phyloP scores from a whole-genome alignment of 2,329 filamentous ascomycete species.

The Trichophyton benhamiae region DNA sequence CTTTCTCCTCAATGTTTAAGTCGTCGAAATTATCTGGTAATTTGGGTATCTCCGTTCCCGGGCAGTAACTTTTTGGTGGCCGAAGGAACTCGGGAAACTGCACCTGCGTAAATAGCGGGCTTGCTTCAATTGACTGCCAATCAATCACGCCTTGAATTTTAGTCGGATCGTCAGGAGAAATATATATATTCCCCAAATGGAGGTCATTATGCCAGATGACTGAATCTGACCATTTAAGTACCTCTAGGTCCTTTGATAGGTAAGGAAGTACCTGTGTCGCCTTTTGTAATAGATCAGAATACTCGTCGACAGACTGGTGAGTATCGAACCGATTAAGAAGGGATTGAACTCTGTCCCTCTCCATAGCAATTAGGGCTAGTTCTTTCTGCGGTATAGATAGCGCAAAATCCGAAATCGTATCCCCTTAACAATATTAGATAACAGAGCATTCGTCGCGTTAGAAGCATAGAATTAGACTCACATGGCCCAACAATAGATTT shows the following conservation, averaged over 20 bases:
- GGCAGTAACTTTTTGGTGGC: conserved; percentile 19
- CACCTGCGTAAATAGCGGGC: conserved; percentile 18
- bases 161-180: not conserved
- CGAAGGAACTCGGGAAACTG: conserved; percentile 16
- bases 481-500: conserved; percentile 16
- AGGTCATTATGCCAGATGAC: no score
- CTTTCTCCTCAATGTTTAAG: conserved; percentile 9
- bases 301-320: conserved; percentile 15
- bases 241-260: no score
- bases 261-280: not conserved
- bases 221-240: conserved; percentile 10
- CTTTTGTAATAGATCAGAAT: conserved; percentile 8
- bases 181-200: not conserved
- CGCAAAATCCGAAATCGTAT: conserved; percentile 11
- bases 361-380: conserved; percentile 3
- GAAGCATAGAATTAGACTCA: conserved; percentile 4
- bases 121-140: conserved; percentile 29
- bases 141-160: conserved; percentile 27
- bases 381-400: conserved; percentile 13
- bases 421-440: conserved; percentile 12
- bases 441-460: not conserved
- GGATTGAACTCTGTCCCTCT: conserved; percentile 9
- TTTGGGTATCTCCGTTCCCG: conserved; percentile 14
- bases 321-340: conserved; percentile 12
- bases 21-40: conserved; percentile 14